Base-by-base conservation (phyloP, 208 protist genomes). In the Naegleria lovaniensis region DNA sequence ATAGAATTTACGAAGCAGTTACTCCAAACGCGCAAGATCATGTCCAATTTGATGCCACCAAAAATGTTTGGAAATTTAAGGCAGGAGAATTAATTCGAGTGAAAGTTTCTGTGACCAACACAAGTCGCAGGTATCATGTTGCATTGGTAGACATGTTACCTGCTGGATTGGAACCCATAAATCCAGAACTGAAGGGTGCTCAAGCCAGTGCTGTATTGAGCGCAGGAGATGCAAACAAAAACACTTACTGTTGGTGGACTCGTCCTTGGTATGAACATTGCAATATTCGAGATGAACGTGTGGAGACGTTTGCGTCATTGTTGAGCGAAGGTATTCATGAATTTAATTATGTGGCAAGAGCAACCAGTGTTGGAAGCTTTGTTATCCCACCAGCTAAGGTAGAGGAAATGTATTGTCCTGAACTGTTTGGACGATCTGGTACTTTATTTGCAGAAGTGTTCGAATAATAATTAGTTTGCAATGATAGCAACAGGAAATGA, bases 331-430 rank as follows among this genome's bases (percentile, higher is more conserved):
- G 43, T 52, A 6, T 33, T 58, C 22, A 52, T 33, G 25, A 79
- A 33, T 90, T 41, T 33, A 52, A 15, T 6, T 83, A 90, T 33
- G 0, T 90, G 25, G 39, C 43, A n/a, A 79, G 75, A 83, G 88
- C 39, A 11, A 90, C 75, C 4, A 52, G 39, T 52, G 29, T 36
- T n/a, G 88, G 88, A 25, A 33, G 7, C 4, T 90, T 90, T 83
- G 39, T 90, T 52, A n/a, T 51, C 52, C 88, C 88, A 51, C 88
- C 88, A 58, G 88, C 88, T 79, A 7, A 43, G 6, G 88, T 48
- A 52, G 88, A 90, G n/a, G 88, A 90, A 29, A 83, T 90, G 88
- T 83, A 84, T 67, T 33, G 13, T 52, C 88, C 88, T 11, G 88
- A 90, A 33, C 1, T 90, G 2, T 90, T 90, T 83, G 88, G 59